Conservation (phyloP, 768 basidiomycete genomes). For the Boletus edulis region DNA sequence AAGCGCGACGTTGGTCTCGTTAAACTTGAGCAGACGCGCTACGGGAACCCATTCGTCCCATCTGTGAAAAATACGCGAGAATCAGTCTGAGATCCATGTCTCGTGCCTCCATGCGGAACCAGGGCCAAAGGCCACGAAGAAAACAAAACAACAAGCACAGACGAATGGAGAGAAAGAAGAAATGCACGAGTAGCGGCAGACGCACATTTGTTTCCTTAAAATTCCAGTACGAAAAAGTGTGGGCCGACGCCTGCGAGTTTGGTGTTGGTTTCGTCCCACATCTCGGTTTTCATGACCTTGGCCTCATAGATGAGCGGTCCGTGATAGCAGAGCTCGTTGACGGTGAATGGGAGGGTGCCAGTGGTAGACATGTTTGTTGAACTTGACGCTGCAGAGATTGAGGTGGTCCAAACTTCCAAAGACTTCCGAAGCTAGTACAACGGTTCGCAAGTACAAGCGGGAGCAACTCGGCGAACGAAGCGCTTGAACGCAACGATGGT, state of each 20-base stretch:
- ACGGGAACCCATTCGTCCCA: conserved; percentile 70
- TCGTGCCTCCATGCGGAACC: not conserved
- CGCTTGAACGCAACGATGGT: too few species aligned
- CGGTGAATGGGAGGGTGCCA: conserved; percentile 37
- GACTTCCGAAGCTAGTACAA: too few species aligned
- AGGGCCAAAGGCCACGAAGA: too few species aligned
- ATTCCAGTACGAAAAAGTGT: conserved; percentile 91
- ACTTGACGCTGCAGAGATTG: too few species aligned
- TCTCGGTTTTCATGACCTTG: conserved; percentile 74
- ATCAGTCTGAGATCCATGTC: not conserved
- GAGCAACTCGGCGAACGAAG: too few species aligned
- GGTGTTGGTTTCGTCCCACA: conserved; percentile 61
- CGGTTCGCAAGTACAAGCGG: too few species aligned
- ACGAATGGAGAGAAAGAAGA: not conserved
- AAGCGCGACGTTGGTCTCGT: conserved; percentile 72
- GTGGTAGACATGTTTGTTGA: conserved; percentile 12
- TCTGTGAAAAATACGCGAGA: not conserved
- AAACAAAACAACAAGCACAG: not conserved
- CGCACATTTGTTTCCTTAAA: conserved; percentile 96
- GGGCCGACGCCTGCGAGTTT: conserved; percentile 62
- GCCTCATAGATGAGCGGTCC: conserved; percentile 96
- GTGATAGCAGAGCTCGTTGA: conserved; percentile 90
- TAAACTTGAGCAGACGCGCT: conserved; percentile 76
- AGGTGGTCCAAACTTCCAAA: too few species aligned
- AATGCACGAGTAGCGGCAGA: conserved; percentile 4